Evolutionary conservation across 202 grass and related monocot genomes (phyloP), one percentile per base, ranked within the genome.

Genomic region (Zizania palustris): DNA sequence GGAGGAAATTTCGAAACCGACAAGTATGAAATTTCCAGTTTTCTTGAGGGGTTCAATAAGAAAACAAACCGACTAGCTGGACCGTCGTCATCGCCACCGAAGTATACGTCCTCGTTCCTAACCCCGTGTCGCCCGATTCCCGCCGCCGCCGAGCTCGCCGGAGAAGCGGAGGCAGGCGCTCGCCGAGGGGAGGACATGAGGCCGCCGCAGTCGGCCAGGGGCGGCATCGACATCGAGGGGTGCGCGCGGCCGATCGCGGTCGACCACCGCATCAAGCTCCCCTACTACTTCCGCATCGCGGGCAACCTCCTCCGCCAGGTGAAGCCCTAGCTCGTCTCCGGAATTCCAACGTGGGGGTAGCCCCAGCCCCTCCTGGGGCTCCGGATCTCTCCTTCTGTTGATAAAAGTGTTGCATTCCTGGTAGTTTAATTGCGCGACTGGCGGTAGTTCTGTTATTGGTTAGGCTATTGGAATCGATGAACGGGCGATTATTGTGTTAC

Each of bases 201-300:
- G 21, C 70, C 84, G n/a, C 69, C 69, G 63, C 80, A 84, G 56
- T 40, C 56, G 12, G 69, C 65, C 14, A 66, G 72, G 84, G 87
- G 79, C 39, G 55, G 82, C 77, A 98, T 98, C 85, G 78, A 88
- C 74, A 86, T 98, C 78, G 76, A 90, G 82, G 83, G 77, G 37
- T 82, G 58, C 61, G 82, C 91, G 65, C 82, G 85, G 71, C 87
- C 87, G 65, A 90, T 98, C 80, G 74, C 80, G 73, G 87, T 99
- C 72, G 96, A 96, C 85, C 61, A 92, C 66, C 92, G 96, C 75
- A 92, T 99, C 83, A 83, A 87, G 58, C 89, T 99, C 43, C 72
- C 84, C 6, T 92, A 93, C 89, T 99, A 99, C 85, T 99, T 93
- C 79, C 96, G 96, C 59, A 95, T 96, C 85, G 92, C 92, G 12